Percentiles rank a stretch among this genome's conserved stretches.
Conservation (phyloP, 306 rosid species). For the Styphnolobium japonicum region DNA sequence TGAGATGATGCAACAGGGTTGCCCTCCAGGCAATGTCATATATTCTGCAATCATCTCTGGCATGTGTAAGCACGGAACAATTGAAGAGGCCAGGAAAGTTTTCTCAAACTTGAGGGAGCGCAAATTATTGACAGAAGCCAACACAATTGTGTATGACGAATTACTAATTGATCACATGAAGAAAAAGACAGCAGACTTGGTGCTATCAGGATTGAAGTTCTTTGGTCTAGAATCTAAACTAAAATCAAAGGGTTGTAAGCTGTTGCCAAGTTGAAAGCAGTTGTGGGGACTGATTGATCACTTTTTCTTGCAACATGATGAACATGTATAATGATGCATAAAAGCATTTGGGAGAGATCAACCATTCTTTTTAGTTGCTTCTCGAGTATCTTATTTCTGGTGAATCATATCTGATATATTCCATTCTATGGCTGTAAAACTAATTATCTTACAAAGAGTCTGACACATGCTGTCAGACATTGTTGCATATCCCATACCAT, state of each 20-base stretch:
- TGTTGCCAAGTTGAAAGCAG: conserved; percentile 48
- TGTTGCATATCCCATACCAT: neutral
- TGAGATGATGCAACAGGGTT: conserved; percentile 79
- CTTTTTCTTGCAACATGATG: neutral
- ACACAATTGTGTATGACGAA: conserved; percentile 63
- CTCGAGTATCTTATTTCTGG: neutral
- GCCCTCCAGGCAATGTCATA: conserved; percentile 43
- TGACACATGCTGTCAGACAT: neutral
- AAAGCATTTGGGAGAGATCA: neutral
- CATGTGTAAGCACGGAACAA: conserved; percentile 71
- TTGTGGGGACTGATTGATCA: neutral
- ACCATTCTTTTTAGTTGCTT: neutral
- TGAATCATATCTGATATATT: neutral
- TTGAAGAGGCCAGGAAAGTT: conserved; percentile 83
- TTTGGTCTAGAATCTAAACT: conserved; percentile 79
- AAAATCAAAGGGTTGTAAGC: conserved; percentile 62
- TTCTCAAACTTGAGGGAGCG: conserved; percentile 56
- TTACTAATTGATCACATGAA: conserved; percentile 80
- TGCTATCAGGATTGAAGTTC: conserved; percentile 71
- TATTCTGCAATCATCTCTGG: conserved; percentile 69
- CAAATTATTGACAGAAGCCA: conserved; percentile 62
- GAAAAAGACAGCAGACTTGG: conserved; percentile 78
- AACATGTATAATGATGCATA: neutral
- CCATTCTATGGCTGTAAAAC: neutral
- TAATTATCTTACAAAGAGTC: neutral